Conservation (phyloP, 768 basidiomycete species). For the Mycena galopus region DNA sequence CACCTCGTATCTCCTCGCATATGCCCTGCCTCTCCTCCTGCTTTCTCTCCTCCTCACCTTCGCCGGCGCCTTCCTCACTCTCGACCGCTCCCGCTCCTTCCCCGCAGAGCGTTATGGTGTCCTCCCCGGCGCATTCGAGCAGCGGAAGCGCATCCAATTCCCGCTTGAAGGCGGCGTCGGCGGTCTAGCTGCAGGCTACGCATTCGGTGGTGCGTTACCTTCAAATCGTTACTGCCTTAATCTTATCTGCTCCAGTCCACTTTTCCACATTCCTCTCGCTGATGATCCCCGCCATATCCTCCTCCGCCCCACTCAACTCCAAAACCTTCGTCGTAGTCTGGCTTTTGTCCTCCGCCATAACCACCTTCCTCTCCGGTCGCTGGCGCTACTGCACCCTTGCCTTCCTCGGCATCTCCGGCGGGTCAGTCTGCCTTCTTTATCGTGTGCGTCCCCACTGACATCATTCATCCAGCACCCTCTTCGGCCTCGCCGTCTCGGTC, state of each 20-base stretch:
- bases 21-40: constrained; percentile 71
- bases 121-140: constrained; percentile 50
- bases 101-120: constrained; percentile 54
- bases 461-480: constrained; percentile 49
- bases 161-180: constrained; percentile 74
- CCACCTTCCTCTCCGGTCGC: constrained; percentile 65
- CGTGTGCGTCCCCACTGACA: constrained; percentile 5
- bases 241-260: constrained; percentile 18
- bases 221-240: background rate
- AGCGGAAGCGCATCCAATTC: constrained; percentile 50
- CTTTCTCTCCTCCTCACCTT: constrained; percentile 70
- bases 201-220: constrained; percentile 66
- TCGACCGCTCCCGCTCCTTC: constrained; percentile 78
- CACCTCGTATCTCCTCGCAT: constrained; percentile 65
- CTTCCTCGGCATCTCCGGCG: constrained; percentile 66
- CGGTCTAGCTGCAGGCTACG: constrained; percentile 69
- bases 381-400: constrained; percentile 65
- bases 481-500: constrained; percentile 65
- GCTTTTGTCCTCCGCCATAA: constrained; percentile 64
- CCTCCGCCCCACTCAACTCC: constrained; percentile 57
- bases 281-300: constrained; percentile 65
- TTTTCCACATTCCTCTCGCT: constrained; percentile 66
- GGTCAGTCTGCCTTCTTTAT: constrained; percentile 52
- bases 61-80: constrained; percentile 78
- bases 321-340: constrained; percentile 72